A percentile compares a stretch with the other conserved stretches of the same genome.
These are phyloP conservation scores for Euphorbia celastroides DNA, from an alignment of 441 rosid genomes.

Conservation along the genomic window DNA sequence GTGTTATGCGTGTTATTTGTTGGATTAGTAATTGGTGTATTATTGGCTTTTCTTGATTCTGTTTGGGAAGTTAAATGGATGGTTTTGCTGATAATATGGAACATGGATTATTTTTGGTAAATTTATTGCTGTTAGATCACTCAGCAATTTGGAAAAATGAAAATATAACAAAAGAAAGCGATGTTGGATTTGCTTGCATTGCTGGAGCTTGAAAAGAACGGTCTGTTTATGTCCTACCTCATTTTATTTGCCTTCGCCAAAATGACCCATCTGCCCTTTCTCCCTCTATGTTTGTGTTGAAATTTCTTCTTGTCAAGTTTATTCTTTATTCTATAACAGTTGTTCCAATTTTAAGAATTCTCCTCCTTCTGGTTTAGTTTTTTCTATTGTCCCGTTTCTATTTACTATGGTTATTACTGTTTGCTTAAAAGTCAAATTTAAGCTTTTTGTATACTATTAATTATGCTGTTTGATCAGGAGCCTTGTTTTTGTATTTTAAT, in stretches of 20 bases:
- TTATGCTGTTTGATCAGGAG: not conserved
- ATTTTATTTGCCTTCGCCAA: slow-evolving; percentile 17
- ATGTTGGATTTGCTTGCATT: not conserved
- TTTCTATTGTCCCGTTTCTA: not conserved
- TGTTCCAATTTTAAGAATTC: not conserved
- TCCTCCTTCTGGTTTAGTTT: not conserved
- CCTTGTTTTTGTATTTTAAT: slow-evolving; percentile 12
- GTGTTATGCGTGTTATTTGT: not conserved
- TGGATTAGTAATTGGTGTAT: not conserved
- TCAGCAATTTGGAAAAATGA: slow-evolving; percentile 2
- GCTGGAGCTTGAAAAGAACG: slow-evolving; percentile 18
- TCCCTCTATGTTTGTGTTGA: not conserved
- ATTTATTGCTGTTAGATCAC: not conserved
- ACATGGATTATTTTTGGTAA: not conserved
- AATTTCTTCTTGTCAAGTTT: not conserved
- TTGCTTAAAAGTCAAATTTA: not conserved
- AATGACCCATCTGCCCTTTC: slow-evolving; percentile 33
- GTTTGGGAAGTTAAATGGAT: slow-evolving; percentile 11
- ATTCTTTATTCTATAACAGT: slow-evolving; percentile 1
- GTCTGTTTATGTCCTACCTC: slow-evolving; percentile 24
- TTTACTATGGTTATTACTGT: not conserved
- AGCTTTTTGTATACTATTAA: not conserved
- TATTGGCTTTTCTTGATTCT: slow-evolving; percentile 6
- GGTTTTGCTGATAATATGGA: slow-evolving; percentile 17
- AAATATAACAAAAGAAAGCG: slow-evolving; percentile 8